phyloP scores from a whole-genome alignment of 495 filamentous ascomycete genomes.

The Neurospora hispaniola region DNA sequence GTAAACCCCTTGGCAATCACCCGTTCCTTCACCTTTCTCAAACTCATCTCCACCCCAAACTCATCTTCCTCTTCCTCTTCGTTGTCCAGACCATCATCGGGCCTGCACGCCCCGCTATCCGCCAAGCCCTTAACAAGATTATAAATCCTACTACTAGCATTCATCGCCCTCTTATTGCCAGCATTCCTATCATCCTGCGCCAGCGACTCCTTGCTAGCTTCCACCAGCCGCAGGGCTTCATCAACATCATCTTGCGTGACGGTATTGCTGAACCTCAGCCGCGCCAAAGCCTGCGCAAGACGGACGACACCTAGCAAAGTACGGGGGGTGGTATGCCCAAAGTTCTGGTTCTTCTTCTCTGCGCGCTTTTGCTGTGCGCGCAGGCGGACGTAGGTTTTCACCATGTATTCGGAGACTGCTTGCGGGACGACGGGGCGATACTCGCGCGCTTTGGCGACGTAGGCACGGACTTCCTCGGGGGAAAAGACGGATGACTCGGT shows the following conservation, averaged over 20 bases:
- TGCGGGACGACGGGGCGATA: constrained; percentile 79
- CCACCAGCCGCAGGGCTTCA: constrained; percentile 81
- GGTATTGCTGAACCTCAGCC: constrained; percentile 70
- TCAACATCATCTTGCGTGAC: constrained; percentile 92
- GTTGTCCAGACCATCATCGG: constrained; percentile 51
- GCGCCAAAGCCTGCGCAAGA: constrained; percentile 89
- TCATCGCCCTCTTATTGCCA: constrained; percentile 54
- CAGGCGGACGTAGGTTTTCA: constrained; percentile 89
- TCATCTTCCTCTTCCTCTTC: constrained; percentile 33
- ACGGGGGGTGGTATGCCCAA: constrained; percentile 85
- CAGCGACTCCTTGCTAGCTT: constrained; percentile 83
- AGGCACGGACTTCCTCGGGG: constrained; percentile 86
- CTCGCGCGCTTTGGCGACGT: constrained; percentile 83
- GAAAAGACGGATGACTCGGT: constrained; percentile 56
- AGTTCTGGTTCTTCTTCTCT: constrained; percentile 78
- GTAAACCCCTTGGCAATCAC: constrained; percentile 96
- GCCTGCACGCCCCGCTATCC: constrained; percentile 58
- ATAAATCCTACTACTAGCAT: constrained; percentile 82
- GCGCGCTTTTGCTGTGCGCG: constrained; percentile 79
- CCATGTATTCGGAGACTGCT: constrained; percentile 84
- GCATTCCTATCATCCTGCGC: constrained; percentile 51
- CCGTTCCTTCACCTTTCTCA: constrained; percentile 76
- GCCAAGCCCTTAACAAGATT: constrained; percentile 78
- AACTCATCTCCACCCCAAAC: constrained; percentile 58
- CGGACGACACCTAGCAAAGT: constrained; percentile 79